Percentiles rank a stretch among this genome's conserved stretches.
Evolutionary conservation across 2,329 filamentous ascomycete species (phyloP).

Genomic region (Fusarium duplospermum): DNA sequence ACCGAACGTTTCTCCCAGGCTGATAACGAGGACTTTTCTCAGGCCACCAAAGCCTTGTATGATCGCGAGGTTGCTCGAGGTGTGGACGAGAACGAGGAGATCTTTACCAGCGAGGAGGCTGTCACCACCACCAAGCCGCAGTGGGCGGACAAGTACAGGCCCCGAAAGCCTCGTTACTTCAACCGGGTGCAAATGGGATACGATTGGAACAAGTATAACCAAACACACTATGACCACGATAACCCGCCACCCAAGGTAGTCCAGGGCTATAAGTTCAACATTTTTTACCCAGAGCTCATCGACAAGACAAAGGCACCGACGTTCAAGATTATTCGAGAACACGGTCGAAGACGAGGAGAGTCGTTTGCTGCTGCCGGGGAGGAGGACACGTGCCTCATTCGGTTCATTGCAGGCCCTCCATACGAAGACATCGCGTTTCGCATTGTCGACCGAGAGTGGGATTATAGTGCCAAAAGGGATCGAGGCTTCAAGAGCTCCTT

Average conservation of each 20-base stretch:
- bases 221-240: constrained; percentile 98
- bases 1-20: constrained; percentile 76
- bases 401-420: constrained; percentile 93
- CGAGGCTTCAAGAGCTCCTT: constrained; percentile 96
- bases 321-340: constrained; percentile 94
- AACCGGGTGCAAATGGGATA: constrained; percentile 99
- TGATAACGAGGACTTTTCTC: constrained; percentile 83
- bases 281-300: constrained; percentile 97
- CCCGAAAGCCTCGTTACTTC: constrained; percentile 95
- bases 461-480: constrained; percentile 95
- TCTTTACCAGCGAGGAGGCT: constrained; percentile 90
- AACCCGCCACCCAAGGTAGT: constrained; percentile 98
- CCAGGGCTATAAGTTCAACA: constrained; percentile 99
- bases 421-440: constrained; percentile 98
- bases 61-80: constrained; percentile 93
- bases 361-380: constrained; percentile 94
- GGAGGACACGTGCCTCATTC: constrained; percentile 95
- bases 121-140: constrained; percentile 70
- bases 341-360: constrained; percentile 88
- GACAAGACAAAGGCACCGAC: constrained; percentile 95
- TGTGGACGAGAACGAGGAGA: constrained; percentile 92
- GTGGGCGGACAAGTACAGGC: constrained; percentile 87
- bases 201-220: constrained; percentile 99
- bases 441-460: constrained; percentile 99
- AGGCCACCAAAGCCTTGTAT: constrained; percentile 88